phyloP scores from a whole-genome alignment of 1,284 basidiomycete genomes.

The Wolfiporia cocos region DNA sequence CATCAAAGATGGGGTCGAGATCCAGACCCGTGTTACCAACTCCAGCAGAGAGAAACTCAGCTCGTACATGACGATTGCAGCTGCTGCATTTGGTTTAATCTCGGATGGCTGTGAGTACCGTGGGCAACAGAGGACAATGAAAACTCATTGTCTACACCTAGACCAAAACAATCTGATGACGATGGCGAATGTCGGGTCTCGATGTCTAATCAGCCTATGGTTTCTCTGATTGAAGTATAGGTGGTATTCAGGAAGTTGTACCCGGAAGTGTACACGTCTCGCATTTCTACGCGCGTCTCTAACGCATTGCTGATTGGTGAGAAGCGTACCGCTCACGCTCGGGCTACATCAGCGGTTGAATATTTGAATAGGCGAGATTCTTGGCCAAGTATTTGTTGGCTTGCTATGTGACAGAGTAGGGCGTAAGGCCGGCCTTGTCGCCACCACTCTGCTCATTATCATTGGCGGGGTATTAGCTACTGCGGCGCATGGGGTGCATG shows the following conservation, averaged over 20 bases:
- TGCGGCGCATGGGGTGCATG: constrained; percentile 60
- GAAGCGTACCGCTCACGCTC: no score
- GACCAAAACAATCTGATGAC: constrained; percentile 70
- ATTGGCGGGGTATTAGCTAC: constrained; percentile 69
- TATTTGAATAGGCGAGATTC: constrained; percentile 57
- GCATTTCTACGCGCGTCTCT: constrained; percentile 64
- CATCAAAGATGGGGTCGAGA: no score
- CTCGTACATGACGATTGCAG: constrained; percentile 54
- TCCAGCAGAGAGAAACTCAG: constrained; percentile 46
- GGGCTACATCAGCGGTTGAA: no score
- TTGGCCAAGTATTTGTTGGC: constrained; percentile 67
- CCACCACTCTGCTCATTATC: constrained; percentile 67
- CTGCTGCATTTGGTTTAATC: constrained; percentile 61
- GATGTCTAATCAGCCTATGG: constrained; percentile 3
- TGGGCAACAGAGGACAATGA: neutral
- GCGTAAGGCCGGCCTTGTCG: constrained; percentile 64
- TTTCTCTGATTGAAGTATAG: constrained; percentile 24
- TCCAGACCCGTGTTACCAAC: no score
- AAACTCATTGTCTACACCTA: constrained; percentile 17
- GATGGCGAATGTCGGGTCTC: constrained; percentile 46
- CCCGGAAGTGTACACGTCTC: constrained; percentile 50
- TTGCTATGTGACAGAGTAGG: constrained; percentile 69
- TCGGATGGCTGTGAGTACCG: constrained; percentile 60
- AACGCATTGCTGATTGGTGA: constrained; percentile 71
- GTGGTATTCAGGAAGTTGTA: constrained; percentile 61